phyloP scores from a whole-genome alignment of 805 yeast species.

The Yamadazyma sp. region DNA sequence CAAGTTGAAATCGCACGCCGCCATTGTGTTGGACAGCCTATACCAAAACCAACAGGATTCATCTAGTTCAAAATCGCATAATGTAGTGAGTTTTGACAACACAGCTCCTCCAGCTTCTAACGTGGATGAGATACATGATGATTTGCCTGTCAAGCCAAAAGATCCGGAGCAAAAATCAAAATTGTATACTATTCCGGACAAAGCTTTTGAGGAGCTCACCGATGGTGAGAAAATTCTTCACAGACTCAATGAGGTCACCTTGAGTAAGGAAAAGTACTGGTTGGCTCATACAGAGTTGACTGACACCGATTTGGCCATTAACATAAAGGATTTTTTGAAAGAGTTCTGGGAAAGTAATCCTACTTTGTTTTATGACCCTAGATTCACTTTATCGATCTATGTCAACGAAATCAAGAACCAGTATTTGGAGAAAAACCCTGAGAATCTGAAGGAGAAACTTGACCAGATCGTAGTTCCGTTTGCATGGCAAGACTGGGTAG shows the following conservation, averaged over 20 bases:
- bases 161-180: slow-evolving; percentile 6
- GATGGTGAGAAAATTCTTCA: slow-evolving; percentile 18
- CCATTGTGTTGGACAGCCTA: slow-evolving; percentile 16
- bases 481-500: slow-evolving; percentile 59
- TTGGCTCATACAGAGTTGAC: slow-evolving; percentile 26
- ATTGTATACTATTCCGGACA: slow-evolving; percentile 18
- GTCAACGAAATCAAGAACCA: slow-evolving; percentile 37
- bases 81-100: slow-evolving; percentile 4
- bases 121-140: slow-evolving; percentile 7
- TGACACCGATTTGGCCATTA: slow-evolving; percentile 19
- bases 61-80: slow-evolving; percentile 1
- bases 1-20: slow-evolving; percentile 16
- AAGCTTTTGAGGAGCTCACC: slow-evolving; percentile 18
- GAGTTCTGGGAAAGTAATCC: slow-evolving; percentile 20
- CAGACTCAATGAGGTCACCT: slow-evolving; percentile 21
- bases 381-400: slow-evolving; percentile 53
- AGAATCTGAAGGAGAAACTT: slow-evolving; percentile 13
- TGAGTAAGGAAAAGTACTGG: slow-evolving; percentile 26
- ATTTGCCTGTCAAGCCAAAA: slow-evolving; percentile 8
- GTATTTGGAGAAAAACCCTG: slow-evolving; percentile 13
- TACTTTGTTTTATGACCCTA: slow-evolving; percentile 50
- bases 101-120: slow-evolving; percentile 3
- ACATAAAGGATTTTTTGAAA: slow-evolving; percentile 19
- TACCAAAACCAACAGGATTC: slow-evolving; percentile 1
- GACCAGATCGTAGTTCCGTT: slow-evolving; percentile 31